Percentiles rank a stretch among this genome's conserved stretches.
phyloP scores from a whole-genome alignment of 768 basidiomycete genomes.

The Baorangia bicolor region DNA sequence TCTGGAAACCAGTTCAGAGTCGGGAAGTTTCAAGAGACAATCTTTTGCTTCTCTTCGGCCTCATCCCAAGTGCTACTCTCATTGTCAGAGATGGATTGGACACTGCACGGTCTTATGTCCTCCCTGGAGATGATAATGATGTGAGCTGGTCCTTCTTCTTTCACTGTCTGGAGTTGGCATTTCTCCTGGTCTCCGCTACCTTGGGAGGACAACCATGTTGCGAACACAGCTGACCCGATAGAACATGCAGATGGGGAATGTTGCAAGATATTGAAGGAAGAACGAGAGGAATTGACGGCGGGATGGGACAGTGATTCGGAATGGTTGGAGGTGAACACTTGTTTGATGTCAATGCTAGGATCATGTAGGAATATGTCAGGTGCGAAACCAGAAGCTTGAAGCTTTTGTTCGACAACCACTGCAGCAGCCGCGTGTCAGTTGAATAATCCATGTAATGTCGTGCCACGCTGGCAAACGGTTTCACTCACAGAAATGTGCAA shows the following conservation, averaged over 20 bases:
- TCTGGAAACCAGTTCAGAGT: not conserved
- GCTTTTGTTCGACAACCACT: conserved; percentile 18
- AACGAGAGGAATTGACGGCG: not conserved
- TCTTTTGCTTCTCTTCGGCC: not conserved
- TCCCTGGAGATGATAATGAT: not conserved
- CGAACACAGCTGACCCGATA: not conserved
- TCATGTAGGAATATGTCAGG: conserved; percentile 12
- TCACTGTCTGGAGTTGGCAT: not conserved
- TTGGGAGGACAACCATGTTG: conserved; percentile 1
- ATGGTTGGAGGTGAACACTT: not conserved
- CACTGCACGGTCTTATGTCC: not conserved
- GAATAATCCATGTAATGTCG: too few species aligned
- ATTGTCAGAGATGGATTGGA: not conserved
- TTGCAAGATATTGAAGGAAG: not conserved
- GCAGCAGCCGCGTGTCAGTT: not conserved
- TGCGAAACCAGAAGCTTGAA: conserved; percentile 18
- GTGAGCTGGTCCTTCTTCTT: not conserved
- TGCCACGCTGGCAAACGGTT: not conserved
- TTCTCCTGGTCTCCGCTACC: not conserved
- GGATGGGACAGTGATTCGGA: not conserved
- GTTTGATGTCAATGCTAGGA: not conserved
- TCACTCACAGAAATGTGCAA: conserved; percentile 50
- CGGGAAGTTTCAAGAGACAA: not conserved
- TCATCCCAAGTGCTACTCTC: not conserved
- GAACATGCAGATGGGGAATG: not conserved